A percentile compares a stretch with the other conserved stretches of the same genome.
Evolutionary conservation across 805 yeast genomes (phyloP).

Genomic region (Barnettozyma pratensis): DNA sequence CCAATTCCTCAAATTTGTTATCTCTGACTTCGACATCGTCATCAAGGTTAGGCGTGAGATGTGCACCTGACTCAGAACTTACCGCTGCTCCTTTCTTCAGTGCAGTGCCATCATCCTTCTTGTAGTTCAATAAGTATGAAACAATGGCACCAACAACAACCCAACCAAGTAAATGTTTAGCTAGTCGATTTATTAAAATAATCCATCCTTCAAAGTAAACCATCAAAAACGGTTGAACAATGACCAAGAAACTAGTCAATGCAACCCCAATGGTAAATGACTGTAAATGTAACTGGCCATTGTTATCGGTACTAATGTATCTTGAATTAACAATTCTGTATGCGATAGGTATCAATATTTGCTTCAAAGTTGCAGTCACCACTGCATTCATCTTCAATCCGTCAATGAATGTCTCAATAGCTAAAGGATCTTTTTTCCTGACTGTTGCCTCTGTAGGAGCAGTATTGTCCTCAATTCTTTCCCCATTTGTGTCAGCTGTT

Average conservation of each 20-base stretch:
- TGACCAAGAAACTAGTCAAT: conserved; percentile 11
- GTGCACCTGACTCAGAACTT: too few relatives aligned
- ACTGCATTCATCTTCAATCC: conserved; percentile 8
- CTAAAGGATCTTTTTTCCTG: not conserved
- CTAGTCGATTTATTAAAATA: conserved; percentile 13
- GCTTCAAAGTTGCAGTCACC: not conserved
- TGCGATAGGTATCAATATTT: not conserved
- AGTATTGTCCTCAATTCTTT: too few relatives aligned
- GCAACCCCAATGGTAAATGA: conserved; percentile 22
- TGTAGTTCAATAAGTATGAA: conserved; percentile 14
- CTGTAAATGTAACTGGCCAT: conserved; percentile 24
- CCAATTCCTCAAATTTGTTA: conserved; percentile 12
- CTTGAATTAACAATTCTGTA: conserved; percentile 13
- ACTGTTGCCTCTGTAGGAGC: not conserved
- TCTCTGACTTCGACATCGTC: not conserved
- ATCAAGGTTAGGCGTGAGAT: too few relatives aligned
- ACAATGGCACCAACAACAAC: conserved; percentile 13
- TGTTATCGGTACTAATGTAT: conserved; percentile 18
- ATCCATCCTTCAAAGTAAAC: conserved; percentile 23
- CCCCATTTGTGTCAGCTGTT: too few relatives aligned
- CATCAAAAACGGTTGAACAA: conserved; percentile 21
- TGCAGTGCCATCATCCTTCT: not conserved
- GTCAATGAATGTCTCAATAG: conserved; percentile 13
- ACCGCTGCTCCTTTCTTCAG: not conserved
- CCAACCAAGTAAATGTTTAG: conserved; percentile 18